Evolutionary conservation across 331 rosid genomes (phyloP), one percentile per base, ranked within the genome.

Genomic region (Pyracantha coccinea): DNA sequence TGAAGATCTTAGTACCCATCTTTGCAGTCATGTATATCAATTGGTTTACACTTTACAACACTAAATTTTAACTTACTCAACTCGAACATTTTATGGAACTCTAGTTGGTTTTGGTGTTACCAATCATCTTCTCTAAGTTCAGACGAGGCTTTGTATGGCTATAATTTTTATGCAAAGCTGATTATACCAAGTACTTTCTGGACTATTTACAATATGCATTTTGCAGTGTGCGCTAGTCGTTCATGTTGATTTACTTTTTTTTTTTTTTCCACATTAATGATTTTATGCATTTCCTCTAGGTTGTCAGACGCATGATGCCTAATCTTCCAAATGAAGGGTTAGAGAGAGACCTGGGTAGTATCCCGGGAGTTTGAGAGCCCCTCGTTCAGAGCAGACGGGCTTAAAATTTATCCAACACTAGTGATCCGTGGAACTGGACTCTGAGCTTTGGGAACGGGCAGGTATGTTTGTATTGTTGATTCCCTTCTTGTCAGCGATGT

Each of bases 291-390:
- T 64, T 76, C 29, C 75, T 71, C 47, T 84, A 91, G 99, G 96
- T 94, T 78, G 99, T 94, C 69, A 97, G 97, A 32, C 99, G 92
- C 86, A 94, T 94, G 99, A 94, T 94, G 99, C 99, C 99, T 33
- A 97, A 94, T 84, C 99, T 94, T 83, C 99, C 99, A 45, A 94
- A 94, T 81, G 99, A 91, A 60, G 99, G 99, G 72, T 91, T 94
- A 77, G 99, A 91, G 83, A 90, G 99, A 78, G 99, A 94, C 85
- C 73, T 90, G 94, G 96, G 91, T 87, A 94, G 99, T 81, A 27
- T 94, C 92, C 62, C 79, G 89, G 44, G 99, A 94, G 75, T 94
- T 94, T 80, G 99, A 94, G 87, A 94, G 96, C 68, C 99, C 99
- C 60, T 71, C 65, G 72, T 94, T 94, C 85, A 83, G 99, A 91